Base-by-base conservation (phyloP, 495 filamentous ascomycete species). In the Penicillium canescens region DNA sequence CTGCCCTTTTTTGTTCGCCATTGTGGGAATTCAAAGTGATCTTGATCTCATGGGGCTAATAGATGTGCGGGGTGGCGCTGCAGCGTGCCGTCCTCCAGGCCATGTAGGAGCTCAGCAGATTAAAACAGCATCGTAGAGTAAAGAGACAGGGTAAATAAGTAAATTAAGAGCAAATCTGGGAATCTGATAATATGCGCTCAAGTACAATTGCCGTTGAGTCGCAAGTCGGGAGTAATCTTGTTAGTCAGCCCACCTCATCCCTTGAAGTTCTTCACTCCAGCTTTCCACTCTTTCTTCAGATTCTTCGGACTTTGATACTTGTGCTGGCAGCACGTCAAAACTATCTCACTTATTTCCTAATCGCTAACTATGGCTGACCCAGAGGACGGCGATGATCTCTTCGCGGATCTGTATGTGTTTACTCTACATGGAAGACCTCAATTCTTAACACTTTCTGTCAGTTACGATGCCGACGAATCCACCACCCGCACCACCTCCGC, bases 331-430 rank as follows among this genome's bases (percentile, higher is more conserved):
- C 56, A 10, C 28, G 18, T 18, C 18, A 18, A 18, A 18, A 18
- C 9, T 31, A 8, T 31, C 28, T 31, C 28, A 31, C 6, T 31
- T 31, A 5, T 5, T 31, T 8, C 28, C 9, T 0, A 31, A 31
- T 31, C 28, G 28, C 28, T 31, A 31, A 65, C 35, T 51, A 96
- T 96, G 91, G 83, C 91, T 21, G 92, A 96, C 68, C 82, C 84
- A 43, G 92, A 95, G 69, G 91, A 92, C 58, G 95, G 98, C 46
- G 95, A 98, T 63, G 94, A 98, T 81, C 88, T 98, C 65, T 98
- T 98, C 70, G 94, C 92, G 58, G 94, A 98, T 77, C 84, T 98
- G 94, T 98, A 80, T 69, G 91, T 52, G 21, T 23, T 40, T 7
- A 33, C 24, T 7, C 1, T 34, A 43, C 12, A 16, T 42, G 5